Evolutionary conservation across 495 filamentous ascomycete species (phyloP).

Genomic region (Talaromyces wortmannii): DNA sequence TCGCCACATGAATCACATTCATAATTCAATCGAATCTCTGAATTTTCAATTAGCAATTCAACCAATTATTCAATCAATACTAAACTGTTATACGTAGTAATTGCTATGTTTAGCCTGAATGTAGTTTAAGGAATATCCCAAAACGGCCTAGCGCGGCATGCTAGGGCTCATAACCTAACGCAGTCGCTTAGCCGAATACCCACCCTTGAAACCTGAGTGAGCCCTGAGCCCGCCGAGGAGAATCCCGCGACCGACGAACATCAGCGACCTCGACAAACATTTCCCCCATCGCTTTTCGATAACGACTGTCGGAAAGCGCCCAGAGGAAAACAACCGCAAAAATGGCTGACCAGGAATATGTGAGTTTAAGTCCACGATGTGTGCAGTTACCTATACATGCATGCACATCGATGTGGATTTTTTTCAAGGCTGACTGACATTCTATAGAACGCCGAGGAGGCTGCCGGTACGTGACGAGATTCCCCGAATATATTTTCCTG

Average conservation of each 20-base stretch:
- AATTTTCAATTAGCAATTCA: background rate
- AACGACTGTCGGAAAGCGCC: conserved; percentile 40
- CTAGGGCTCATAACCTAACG: conserved; percentile 36
- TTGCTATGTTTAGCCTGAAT: conserved; percentile 2
- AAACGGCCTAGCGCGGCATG: conserved; percentile 19
- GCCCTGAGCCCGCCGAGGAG: conserved; percentile 21
- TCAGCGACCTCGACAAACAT: conserved; percentile 41
- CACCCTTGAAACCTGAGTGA: conserved; percentile 33
- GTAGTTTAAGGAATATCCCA: conserved; percentile 6
- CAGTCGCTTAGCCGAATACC: conserved; percentile 41
- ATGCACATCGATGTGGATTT: too few species aligned
- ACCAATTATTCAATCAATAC: too few species aligned
- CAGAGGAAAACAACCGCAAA: conserved; percentile 52
- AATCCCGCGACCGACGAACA: conserved; percentile 13
- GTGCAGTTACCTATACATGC: background rate
- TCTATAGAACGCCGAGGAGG: conserved; percentile 82
- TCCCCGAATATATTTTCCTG: background rate
- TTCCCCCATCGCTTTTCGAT: conserved; percentile 45
- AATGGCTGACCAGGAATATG: conserved; percentile 92
- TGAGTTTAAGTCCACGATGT: conserved; percentile 44
- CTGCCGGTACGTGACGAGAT: conserved; percentile 61
- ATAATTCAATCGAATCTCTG: background rate
- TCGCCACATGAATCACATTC: background rate
- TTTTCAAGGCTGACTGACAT: conserved; percentile 26
- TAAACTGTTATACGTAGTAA: too few species aligned